Base-by-base conservation (phyloP, 2,329 filamentous ascomycete species). In the Septoria petroselini region DNA sequence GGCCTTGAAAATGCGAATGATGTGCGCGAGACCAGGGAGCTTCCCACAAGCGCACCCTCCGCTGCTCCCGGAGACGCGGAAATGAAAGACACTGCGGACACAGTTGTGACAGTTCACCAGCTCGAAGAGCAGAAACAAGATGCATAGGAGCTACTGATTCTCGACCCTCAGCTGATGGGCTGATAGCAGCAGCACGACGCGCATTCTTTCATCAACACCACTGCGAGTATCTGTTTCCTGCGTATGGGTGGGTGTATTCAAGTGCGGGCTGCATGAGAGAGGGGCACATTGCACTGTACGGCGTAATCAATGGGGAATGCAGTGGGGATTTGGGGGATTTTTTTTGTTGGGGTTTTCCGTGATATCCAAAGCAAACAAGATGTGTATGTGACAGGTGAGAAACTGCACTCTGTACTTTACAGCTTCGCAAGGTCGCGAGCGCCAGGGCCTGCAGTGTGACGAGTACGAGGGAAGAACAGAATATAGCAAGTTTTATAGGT, bases 391-490 rank as follows among this genome's bases (percentile, higher is more conserved):
- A 30, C 3, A 30, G 23, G 23, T 30, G 12, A 25, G 23, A 11
- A 41, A 41, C 39, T 41, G 39, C 30, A 41, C 39, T 30, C 25
- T 41, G 39, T 41, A 29, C 15, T 29, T 17, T 30, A 30, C 11
- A 8, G 15, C n/a, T 27, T 25, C 19, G 35, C 17, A 8, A 18
- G 12, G 35, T 15, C 6, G 17, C 9, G 19, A 17, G 33, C 14
- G 68, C 65, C 45, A 77, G 73, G 51, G 75, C 78, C 44, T 70
- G 70, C 15, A n/a, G n/a, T n/a, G n/a, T n/a, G n/a, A n/a, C n/a
- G n/a, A n/a, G n/a, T n/a, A n/a, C n/a, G n/a, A n/a, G n/a, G n/a
- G n/a, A n/a, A n/a, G n/a, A n/a, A n/a, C n/a, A n/a, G n/a, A n/a
- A n/a, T n/a, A n/a, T n/a, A n/a, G n/a, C 23, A 27, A 5, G 5